Evolutionary conservation across 108 stramenopile genomes (phyloP).

Genomic region (Licmophora abbreviata): DNA sequence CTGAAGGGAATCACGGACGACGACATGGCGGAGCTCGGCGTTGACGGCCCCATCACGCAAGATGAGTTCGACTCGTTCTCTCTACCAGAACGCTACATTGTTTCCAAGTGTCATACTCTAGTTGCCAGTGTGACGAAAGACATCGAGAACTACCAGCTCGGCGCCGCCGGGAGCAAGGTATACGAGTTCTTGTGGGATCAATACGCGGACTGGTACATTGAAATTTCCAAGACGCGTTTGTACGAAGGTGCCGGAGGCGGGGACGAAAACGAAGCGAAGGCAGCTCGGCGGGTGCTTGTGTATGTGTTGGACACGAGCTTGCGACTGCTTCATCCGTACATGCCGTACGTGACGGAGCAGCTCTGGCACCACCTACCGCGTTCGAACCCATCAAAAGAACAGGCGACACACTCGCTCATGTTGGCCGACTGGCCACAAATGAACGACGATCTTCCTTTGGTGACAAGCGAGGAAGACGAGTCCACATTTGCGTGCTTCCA

Average conservation of each 20-base stretch:
- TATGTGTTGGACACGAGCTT: conserved; percentile 92
- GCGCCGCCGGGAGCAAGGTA: conserved; percentile 79
- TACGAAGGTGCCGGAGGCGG: conserved; percentile 81
- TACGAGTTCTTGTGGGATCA: conserved; percentile 97
- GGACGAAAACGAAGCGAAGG: conserved; percentile 57
- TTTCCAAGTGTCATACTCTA: conserved; percentile 83
- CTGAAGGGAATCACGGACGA: conserved; percentile 59
- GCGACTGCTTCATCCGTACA: conserved; percentile 95
- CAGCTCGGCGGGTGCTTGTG: conserved; percentile 82
- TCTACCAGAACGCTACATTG: conserved; percentile 85
- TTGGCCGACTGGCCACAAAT: conserved; percentile 86
- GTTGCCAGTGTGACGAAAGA: conserved; percentile 78
- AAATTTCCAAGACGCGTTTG: conserved; percentile 85
- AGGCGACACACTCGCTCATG: conserved; percentile 71
- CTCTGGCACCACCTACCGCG: conserved; percentile 95
- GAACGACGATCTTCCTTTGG: conserved; percentile 55
- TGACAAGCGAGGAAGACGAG: conserved; percentile 51
- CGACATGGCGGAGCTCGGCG: conserved; percentile 48
- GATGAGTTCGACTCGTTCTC: conserved; percentile 72
- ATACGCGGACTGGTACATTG: conserved; percentile 96
- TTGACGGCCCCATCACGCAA: conserved; percentile 60
- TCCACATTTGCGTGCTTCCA: conserved; percentile 78
- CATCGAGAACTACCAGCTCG: conserved; percentile 84
- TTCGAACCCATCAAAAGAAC: conserved; percentile 22
- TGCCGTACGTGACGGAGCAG: conserved; percentile 97